phyloP scores from a whole-genome alignment of 2,329 filamentous ascomycete genomes.

The Dactylellina sp. region DNA sequence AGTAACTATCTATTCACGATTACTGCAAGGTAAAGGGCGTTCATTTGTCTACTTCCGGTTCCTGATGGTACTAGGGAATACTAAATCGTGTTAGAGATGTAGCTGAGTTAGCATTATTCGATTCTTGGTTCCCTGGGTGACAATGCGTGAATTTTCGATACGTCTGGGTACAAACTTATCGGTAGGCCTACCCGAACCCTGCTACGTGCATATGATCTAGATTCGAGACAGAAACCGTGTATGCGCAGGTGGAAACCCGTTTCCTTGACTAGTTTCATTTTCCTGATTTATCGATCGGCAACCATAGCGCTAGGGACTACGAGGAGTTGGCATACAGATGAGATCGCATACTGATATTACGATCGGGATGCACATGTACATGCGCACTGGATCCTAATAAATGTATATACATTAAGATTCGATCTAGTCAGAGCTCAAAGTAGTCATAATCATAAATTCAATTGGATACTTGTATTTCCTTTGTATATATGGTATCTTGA shows the following conservation, averaged over 20 bases:
- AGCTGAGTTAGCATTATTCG: no score
- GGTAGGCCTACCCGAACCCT: neutral
- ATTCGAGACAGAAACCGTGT: slow-evolving; percentile 8
- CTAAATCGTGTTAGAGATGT: neutral
- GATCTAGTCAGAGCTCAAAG: no score
- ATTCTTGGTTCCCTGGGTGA: neutral
- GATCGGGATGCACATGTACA: neutral
- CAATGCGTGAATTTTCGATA: slow-evolving; percentile 12
- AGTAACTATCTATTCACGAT: neutral
- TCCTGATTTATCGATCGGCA: slow-evolving; percentile 19
- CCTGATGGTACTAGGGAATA: no score
- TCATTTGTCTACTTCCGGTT: no score
- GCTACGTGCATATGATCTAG: slow-evolving; percentile 12
- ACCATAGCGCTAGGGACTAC: slow-evolving; percentile 1
- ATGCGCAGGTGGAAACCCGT: neutral
- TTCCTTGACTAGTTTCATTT: slow-evolving; percentile 6
- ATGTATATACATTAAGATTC: neutral
- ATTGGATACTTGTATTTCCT: no score
- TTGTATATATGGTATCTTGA: no score
- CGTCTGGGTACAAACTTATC: slow-evolving; percentile 6
- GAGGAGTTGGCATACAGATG: neutral
- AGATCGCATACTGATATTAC: neutral
- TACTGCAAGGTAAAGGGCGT: slow-evolving; percentile 7
- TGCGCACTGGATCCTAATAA: neutral
- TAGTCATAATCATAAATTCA: no score